phyloP scores from a whole-genome alignment of 495 filamentous ascomycete genomes.

The Xylaria sp. region DNA sequence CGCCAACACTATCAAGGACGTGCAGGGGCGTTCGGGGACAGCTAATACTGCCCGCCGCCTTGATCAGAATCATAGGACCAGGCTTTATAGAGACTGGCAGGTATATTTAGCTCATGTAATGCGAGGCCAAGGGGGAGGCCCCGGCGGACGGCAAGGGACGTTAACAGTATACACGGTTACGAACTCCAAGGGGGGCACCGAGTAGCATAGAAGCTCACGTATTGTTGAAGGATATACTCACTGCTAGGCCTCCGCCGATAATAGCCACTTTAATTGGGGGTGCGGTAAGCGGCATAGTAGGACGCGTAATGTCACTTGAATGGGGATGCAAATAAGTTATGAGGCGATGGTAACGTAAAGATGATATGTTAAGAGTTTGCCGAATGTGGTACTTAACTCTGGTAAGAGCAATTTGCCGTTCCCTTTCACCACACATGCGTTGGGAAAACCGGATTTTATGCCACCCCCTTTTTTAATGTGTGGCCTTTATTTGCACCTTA shows the following conservation, averaged over 20 bases:
- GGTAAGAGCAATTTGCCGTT: not conserved
- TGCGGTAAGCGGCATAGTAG: not conserved
- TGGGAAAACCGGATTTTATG: not conserved
- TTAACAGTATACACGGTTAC: not conserved
- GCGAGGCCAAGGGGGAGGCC: not conserved
- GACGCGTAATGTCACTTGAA: not conserved
- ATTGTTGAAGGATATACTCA: not conserved
- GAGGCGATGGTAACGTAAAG: not conserved
- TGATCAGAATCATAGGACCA: not conserved
- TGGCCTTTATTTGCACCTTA: not conserved
- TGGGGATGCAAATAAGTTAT: not conserved
- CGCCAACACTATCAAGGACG: conserved; percentile 53
- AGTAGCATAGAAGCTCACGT: not conserved
- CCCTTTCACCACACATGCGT: not conserved
- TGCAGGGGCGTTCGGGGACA: conserved; percentile 60
- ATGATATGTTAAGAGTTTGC: not conserved
- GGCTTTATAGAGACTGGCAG: not conserved
- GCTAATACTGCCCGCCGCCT: conserved; percentile 61
- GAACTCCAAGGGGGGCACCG: not conserved
- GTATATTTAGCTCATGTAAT: not conserved
- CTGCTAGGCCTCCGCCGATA: not conserved
- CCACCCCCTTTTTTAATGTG: not conserved
- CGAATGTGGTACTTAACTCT: not conserved
- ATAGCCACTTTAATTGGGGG: not conserved
- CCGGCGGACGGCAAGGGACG: not conserved